Conservation (phyloP, 768 basidiomycete species). For the Agrocybe pediades region DNA sequence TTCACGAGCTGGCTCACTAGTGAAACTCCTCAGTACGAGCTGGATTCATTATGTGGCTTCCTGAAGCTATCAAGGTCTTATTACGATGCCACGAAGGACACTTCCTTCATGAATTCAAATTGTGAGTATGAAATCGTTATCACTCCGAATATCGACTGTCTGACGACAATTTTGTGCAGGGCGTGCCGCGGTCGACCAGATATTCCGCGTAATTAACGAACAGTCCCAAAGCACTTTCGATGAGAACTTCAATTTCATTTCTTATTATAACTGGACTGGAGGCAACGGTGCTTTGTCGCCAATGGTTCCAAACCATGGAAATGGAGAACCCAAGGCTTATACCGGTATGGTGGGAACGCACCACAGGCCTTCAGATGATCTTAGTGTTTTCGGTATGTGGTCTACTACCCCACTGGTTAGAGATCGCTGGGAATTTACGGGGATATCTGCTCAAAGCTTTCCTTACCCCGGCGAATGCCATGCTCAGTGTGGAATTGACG, state of each 20-base stretch:
- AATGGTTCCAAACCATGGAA: constrained; percentile 65
- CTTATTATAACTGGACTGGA: constrained; percentile 85
- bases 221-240: constrained; percentile 77
- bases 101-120: constrained; percentile 69
- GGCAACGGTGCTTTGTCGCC: constrained; percentile 64
- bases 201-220: constrained; percentile 76
- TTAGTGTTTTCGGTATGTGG: constrained; percentile 61
- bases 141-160: not conserved
- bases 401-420: not conserved
- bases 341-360: constrained; percentile 79
- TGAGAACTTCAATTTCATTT: constrained; percentile 69
- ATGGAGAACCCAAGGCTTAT: constrained; percentile 74
- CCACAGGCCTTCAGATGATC: constrained; percentile 77
- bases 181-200: constrained; percentile 66
- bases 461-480: constrained; percentile 78
- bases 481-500: constrained; percentile 73
- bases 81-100: constrained; percentile 69
- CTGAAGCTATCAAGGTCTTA: constrained; percentile 76
- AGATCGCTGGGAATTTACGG: not conserved
- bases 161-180: constrained; percentile 40
- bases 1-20: too few species aligned
- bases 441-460: constrained; percentile 54
- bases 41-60: constrained; percentile 80
- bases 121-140: constrained; percentile 42
- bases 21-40: constrained; percentile 68